Evolutionary conservation across 345 rosid genomes (phyloP), one percentile per base, ranked within the genome.

Genomic region (Eutrema japonicum): DNA sequence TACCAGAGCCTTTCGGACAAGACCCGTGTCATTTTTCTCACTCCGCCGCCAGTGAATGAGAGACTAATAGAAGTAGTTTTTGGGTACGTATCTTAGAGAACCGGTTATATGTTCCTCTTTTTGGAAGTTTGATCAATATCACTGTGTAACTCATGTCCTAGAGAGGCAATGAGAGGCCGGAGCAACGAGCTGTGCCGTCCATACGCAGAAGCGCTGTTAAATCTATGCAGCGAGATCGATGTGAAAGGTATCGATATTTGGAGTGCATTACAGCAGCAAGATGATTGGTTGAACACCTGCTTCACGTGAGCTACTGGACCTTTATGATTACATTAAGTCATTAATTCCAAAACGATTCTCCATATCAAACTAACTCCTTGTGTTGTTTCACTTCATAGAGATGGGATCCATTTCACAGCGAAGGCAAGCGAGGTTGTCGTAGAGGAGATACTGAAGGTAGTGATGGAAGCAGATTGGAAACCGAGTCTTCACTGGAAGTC

Each of bases 21-120:
- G 46, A 94, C 84, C 13, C 92, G 91, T n/a, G 36, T 89, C 66
- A 78, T 94, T 46, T 87, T 88, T 61, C 86, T 94, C 7, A 77
- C 82, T 47, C 67, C 88, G 1, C 98, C 97, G 12, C 98, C 98
- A 1, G 76, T 89, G 56, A 92, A 89, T 26, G 93, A 89, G 87
- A 77, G 54, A 53, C 84, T 79, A 76, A 67, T 82, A 26, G 4
- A 12, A 0, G 36, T 71, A 45, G 10, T 14, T 10, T 11, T 83
- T 3, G 66, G 84, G 89, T 85, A 33, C 47, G 11, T 46, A 7
- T 26, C 45, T 58, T 59, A 36, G n/a, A 49, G 6, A 47, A 26
- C 32, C 0, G 0, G 32, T 76, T 60, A 14, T 3, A 45, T 53
- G 10, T 52, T 57, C 22, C 11, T 56, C 22, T 4, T 46, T 67